Evolutionary conservation across 331 rosid species (phyloP).

Genomic region (Quercus tomentella): DNA sequence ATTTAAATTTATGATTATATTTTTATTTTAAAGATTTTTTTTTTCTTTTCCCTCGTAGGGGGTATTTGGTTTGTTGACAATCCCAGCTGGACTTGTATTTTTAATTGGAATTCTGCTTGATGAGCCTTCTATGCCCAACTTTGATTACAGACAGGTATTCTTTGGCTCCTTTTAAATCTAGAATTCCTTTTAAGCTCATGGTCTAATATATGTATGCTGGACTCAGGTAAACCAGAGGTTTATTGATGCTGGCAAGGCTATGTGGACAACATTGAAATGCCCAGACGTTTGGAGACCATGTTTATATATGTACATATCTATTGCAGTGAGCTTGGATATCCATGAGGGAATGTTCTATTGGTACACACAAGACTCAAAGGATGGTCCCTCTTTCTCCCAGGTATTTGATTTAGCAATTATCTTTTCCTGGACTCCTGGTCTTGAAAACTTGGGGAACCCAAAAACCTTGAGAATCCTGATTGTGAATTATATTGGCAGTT

Average conservation of each 20-base stretch:
- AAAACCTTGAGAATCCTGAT: neutral
- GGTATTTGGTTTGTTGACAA: slow-evolving; percentile 76
- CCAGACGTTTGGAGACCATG: slow-evolving; percentile 88
- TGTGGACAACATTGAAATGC: slow-evolving; percentile 79
- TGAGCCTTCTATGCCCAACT: slow-evolving; percentile 57
- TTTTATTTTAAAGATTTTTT: slow-evolving; percentile 7
- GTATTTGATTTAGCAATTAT: slow-evolving; percentile 32
- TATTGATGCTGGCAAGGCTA: slow-evolving; percentile 61
- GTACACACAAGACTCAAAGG: slow-evolving; percentile 72
- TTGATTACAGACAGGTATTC: slow-evolving; percentile 65
- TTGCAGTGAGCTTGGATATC: slow-evolving; percentile 79
- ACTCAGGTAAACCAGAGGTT: slow-evolving; percentile 72
- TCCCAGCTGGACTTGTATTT: slow-evolving; percentile 75
- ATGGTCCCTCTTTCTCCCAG: slow-evolving; percentile 88
- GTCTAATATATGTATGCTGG: slow-evolving; percentile 22
- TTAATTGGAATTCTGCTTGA: slow-evolving; percentile 60
- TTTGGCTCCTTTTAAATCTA: neutral
- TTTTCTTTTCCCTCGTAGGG: slow-evolving; percentile 48
- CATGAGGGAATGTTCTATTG: slow-evolving; percentile 91
- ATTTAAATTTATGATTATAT: neutral
- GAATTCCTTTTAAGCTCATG: neutral
- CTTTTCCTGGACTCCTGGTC: neutral
- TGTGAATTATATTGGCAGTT: neutral
- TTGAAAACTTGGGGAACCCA: neutral
- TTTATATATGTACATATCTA: slow-evolving; percentile 75